A percentile compares a stretch with the other conserved stretches of the same genome.
Evolutionary conservation across 345 rosid genomes (phyloP).

Genomic region (Tarenaya hassleriana): DNA sequence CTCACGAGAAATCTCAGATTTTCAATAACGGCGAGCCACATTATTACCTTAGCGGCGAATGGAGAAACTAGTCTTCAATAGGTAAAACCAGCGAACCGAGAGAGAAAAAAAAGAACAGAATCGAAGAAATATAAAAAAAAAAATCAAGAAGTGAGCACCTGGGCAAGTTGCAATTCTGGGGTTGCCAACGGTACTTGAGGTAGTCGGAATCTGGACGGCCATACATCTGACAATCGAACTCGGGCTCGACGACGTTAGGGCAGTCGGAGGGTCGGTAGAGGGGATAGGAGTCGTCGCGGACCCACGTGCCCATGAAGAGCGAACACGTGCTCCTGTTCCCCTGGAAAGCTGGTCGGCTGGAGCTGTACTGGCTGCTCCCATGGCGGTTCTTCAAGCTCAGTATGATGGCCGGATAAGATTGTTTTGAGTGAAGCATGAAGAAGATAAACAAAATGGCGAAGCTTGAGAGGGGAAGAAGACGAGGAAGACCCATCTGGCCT

Average conservation of each 20-base stretch:
- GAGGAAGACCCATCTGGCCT: slow-evolving; percentile 19
- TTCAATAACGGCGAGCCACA: no score
- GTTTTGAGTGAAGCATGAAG: slow-evolving; percentile 29
- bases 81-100: background rate
- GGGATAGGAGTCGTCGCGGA: slow-evolving; percentile 71
- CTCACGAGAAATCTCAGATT: background rate
- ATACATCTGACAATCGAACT: slow-evolving; percentile 72
- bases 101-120: background rate
- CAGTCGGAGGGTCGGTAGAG: slow-evolving; percentile 52
- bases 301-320: slow-evolving; percentile 57
- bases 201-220: slow-evolving; percentile 90
- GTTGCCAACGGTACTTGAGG: slow-evolving; percentile 86
- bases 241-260: slow-evolving; percentile 61
- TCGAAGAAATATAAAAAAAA: no score
- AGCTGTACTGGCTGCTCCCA: slow-evolving; percentile 38
- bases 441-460: slow-evolving; percentile 28
- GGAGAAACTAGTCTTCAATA: no score
- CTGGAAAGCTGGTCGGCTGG: slow-evolving; percentile 44
- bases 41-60: background rate
- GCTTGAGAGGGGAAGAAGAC: slow-evolving; percentile 20
- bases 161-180: slow-evolving; percentile 77
- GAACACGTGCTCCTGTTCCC: slow-evolving; percentile 49
- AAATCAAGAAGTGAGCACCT: slow-evolving; percentile 41
- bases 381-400: slow-evolving; percentile 58
- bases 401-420: slow-evolving; percentile 50